Percentiles rank a stretch among this genome's conserved stretches.
These are phyloP conservation scores for Solanum peruvianum DNA, from an alignment of 257 asterid species.

Conservation along the genomic window DNA sequence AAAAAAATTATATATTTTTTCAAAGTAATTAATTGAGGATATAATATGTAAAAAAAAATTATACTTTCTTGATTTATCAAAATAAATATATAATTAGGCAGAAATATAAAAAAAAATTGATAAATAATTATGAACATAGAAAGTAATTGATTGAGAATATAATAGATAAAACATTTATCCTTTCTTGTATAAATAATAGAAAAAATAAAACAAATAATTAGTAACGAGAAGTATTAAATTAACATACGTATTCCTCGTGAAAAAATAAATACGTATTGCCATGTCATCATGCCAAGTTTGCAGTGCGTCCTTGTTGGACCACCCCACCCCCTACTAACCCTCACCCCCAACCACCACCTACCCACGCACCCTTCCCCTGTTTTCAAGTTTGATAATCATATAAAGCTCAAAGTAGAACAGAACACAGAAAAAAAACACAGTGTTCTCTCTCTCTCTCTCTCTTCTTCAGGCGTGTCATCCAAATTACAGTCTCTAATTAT, in stretches of 20 bases:
- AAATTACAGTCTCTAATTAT: conserved; percentile 10
- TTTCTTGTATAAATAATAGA: too few relatives aligned
- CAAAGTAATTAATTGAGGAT: too few relatives aligned
- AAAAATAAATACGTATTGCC: neutral
- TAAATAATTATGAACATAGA: too few relatives aligned
- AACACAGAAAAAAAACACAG: conserved; percentile 1
- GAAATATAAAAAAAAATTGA: too few relatives aligned
- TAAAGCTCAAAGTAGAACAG: neutral
- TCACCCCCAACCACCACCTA: neutral
- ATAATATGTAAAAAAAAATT: too few relatives aligned
- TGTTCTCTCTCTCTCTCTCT: neutral
- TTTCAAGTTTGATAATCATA: neutral
- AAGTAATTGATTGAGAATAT: too few relatives aligned
- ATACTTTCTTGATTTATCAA: too few relatives aligned
- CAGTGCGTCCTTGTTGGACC: conserved; percentile 6
- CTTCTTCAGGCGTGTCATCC: conserved; percentile 21
- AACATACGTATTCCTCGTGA: neutral
- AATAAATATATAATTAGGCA: too few relatives aligned
- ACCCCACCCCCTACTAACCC: neutral
- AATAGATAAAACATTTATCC: too few relatives aligned
- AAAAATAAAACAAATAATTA: too few relatives aligned
- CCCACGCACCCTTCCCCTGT: neutral
- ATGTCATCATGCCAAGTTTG: conserved; percentile 9
- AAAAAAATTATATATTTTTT: too few relatives aligned
- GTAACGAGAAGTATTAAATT: too few relatives aligned